Evolutionary conservation across 345 rosid species (phyloP).

Genomic region (Melaleuca alternifolia): DNA sequence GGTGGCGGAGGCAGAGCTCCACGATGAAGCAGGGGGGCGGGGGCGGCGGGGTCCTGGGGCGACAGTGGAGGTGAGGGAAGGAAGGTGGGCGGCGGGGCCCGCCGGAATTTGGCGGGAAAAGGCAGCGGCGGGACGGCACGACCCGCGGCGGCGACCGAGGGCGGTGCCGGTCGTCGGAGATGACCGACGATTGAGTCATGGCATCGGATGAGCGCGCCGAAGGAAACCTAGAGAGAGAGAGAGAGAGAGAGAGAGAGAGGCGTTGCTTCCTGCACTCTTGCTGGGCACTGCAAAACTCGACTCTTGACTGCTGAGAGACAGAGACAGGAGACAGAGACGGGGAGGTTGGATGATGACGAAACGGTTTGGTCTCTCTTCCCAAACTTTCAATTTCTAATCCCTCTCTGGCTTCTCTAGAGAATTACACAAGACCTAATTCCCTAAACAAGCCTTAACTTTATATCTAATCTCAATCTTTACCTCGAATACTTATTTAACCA

Average conservation of each 20-base stretch:
- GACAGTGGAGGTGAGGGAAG: not conserved
- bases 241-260: not conserved
- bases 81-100: not conserved
- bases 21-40: conserved; percentile 3
- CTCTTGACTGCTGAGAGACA: not conserved
- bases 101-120: not conserved
- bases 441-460: too few species aligned
- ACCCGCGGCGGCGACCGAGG: not conserved
- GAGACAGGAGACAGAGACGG: not conserved
- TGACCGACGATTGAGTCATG: not conserved
- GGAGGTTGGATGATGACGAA: not conserved
- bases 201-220: not conserved
- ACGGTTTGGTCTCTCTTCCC: not conserved
- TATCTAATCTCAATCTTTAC: too few species aligned
- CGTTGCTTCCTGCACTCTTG: not conserved
- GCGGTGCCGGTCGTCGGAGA: not conserved
- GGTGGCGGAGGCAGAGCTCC: conserved; percentile 1
- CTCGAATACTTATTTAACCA: too few species aligned
- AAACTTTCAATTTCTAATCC: not conserved
- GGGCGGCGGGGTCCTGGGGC: not conserved
- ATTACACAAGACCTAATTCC: too few species aligned
- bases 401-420: not conserved
- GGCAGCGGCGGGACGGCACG: not conserved
- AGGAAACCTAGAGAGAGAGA: not conserved
- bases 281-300: not conserved